Percentiles rank a stretch among this genome's conserved stretches.
Conservation (phyloP, 2,329 filamentous ascomycete species). For the Fusarium camptoceras region DNA sequence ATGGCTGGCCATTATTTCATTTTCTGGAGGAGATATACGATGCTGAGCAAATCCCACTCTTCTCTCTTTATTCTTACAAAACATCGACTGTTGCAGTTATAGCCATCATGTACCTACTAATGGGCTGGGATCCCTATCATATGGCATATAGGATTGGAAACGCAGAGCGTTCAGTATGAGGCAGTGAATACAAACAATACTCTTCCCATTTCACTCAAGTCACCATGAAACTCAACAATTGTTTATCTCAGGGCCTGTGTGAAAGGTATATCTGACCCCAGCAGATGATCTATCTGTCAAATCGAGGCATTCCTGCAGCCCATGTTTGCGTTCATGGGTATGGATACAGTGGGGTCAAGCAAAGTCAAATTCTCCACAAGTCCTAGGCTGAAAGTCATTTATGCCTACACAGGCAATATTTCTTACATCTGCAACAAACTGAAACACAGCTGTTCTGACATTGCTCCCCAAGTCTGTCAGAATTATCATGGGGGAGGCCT, state of each 20-base stretch:
- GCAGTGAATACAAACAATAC: slow-evolving; percentile 37
- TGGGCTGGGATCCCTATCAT: slow-evolving; percentile 26
- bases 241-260: not conserved
- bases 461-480: not conserved
- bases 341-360: slow-evolving; percentile 18
- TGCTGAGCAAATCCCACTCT: not conserved
- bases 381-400: not conserved
- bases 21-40: slow-evolving; percentile 16
- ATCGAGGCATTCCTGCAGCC: slow-evolving; percentile 10
- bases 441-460: not conserved
- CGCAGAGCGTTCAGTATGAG: slow-evolving; percentile 38
- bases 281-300: not conserved
- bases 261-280: not conserved
- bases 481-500: slow-evolving; percentile 37
- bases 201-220: not conserved
- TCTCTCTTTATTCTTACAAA: slow-evolving; percentile 17
- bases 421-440: not conserved
- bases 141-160: slow-evolving; percentile 18
- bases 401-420: not conserved
- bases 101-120: slow-evolving; percentile 9
- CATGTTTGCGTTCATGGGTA: slow-evolving; percentile 14
- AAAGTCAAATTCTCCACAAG: slow-evolving; percentile 18
- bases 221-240: not conserved
- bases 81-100: slow-evolving; percentile 36
- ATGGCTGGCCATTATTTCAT: slow-evolving; percentile 39